A percentile compares a stretch with the other conserved stretches of the same genome.
Evolutionary conservation across 371 early-diverging fungal species (phyloP).

Genomic region (Gilbertella persicaria): DNA sequence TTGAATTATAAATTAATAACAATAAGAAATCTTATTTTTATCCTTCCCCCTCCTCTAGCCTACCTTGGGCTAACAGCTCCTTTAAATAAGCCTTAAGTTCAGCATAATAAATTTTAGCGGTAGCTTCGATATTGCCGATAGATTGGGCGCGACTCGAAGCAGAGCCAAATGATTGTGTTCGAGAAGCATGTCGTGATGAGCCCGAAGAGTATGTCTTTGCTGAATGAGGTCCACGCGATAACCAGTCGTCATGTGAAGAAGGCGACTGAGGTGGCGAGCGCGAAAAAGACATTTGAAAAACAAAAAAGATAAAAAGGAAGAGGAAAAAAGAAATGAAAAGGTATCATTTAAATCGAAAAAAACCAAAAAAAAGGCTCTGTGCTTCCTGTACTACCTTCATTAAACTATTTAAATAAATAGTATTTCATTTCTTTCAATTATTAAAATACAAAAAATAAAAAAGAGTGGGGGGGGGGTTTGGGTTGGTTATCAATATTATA

Average conservation of each 20-base stretch:
- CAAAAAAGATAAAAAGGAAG: background rate
- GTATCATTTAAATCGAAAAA: background rate
- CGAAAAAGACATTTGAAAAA: slow-evolving; percentile 31
- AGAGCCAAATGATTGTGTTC: slow-evolving; percentile 43
- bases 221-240: slow-evolving; percentile 28
- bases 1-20: slow-evolving; percentile 11
- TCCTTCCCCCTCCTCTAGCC: background rate
- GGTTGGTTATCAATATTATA: background rate
- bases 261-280: slow-evolving; percentile 42
- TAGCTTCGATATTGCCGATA: slow-evolving; percentile 27
- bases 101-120: slow-evolving; percentile 36
- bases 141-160: slow-evolving; percentile 28
- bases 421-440: background rate
- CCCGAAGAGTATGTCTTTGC: slow-evolving; percentile 31
- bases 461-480: background rate
- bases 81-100: slow-evolving; percentile 38
- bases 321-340: background rate
- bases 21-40: background rate
- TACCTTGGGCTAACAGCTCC: slow-evolving; percentile 41
- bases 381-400: slow-evolving; percentile 12
- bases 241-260: slow-evolving; percentile 39
- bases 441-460: background rate
- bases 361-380: slow-evolving; percentile 10
- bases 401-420: background rate
- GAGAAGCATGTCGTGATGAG: slow-evolving; percentile 39